Evolutionary conservation across 441 rosid genomes (phyloP).

Genomic region (Syzygium syzygioides): DNA sequence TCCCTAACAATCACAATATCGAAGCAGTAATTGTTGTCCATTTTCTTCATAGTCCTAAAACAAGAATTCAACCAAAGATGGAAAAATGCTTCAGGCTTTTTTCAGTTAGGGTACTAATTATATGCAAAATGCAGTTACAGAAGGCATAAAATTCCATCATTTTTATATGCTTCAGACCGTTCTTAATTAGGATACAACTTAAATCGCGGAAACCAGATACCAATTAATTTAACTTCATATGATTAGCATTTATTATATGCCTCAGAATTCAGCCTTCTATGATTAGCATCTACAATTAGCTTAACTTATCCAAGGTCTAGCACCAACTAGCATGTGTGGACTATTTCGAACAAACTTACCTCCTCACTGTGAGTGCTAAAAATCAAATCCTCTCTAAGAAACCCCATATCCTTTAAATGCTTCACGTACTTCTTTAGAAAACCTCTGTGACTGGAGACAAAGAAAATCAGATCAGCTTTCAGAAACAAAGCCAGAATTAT

Average conservation of each 20-base stretch:
- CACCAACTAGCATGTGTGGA: not conserved
- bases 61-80: not conserved
- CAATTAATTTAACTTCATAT: not conserved
- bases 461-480: constrained; percentile 6
- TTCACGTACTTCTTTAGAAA: constrained; percentile 65
- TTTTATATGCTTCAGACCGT: not conserved
- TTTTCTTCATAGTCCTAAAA: not conserved
- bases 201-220: not conserved
- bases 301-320: not conserved
- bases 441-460: constrained; percentile 66
- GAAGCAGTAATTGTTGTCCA: not conserved
- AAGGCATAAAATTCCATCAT: not conserved
- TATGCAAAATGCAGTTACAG: not conserved
- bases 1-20: not conserved
- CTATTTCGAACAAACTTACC: constrained; percentile 29
- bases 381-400: constrained; percentile 79
- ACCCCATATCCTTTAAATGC: constrained; percentile 64
- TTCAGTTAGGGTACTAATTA: not conserved
- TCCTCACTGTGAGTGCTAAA: constrained; percentile 84
- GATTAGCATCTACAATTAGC: not conserved
- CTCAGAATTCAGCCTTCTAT: not conserved
- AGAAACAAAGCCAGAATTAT: not conserved
- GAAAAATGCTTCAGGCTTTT: not conserved
- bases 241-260: not conserved
- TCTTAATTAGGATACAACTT: not conserved